Evolutionary conservation across 2,329 filamentous ascomycete genomes (phyloP).

Genomic region (Hypoxylon sp.): DNA sequence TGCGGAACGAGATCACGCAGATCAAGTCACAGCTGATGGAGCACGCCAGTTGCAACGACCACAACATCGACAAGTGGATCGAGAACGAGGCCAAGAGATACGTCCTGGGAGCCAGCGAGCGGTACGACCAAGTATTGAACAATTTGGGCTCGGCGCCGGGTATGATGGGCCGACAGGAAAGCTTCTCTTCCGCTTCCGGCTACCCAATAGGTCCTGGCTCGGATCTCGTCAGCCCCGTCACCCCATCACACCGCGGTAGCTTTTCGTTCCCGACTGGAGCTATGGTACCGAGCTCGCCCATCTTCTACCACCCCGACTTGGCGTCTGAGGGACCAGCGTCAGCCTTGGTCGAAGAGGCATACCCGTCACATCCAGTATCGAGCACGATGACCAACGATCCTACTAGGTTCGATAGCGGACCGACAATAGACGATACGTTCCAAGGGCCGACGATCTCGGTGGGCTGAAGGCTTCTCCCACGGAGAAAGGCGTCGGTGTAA

Average conservation of each 20-base stretch:
- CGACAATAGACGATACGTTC: constrained; percentile 25
- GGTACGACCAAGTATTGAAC: constrained; percentile 43
- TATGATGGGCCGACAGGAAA: constrained; percentile 20
- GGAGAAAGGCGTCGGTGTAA: background rate
- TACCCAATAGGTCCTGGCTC: constrained; percentile 21
- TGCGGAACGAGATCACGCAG: constrained; percentile 55
- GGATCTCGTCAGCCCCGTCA: constrained; percentile 25
- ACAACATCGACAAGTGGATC: constrained; percentile 62
- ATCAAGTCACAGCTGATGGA: constrained; percentile 61
- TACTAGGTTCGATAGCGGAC: constrained; percentile 35
- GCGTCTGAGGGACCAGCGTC: constrained; percentile 8
- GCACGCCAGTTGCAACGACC: constrained; percentile 61
- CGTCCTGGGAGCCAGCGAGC: constrained; percentile 49
- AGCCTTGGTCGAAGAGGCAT: constrained; percentile 13
- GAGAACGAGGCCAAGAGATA: constrained; percentile 60
- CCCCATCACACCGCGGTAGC: constrained; percentile 20
- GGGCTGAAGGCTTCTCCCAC: background rate
- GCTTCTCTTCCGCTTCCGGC: constrained; percentile 30
- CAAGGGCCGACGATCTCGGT: background rate
- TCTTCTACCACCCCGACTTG: constrained; percentile 28
- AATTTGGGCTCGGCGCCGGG: constrained; percentile 22
- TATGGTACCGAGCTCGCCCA: constrained; percentile 28
- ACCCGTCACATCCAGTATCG: constrained; percentile 14
- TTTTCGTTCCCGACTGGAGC: constrained; percentile 22
- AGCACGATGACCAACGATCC: constrained; percentile 21